Percentiles rank a stretch among this genome's conserved stretches.
phyloP scores from a whole-genome alignment of 495 filamentous ascomycete species.

The Penicillium mononematosum region DNA sequence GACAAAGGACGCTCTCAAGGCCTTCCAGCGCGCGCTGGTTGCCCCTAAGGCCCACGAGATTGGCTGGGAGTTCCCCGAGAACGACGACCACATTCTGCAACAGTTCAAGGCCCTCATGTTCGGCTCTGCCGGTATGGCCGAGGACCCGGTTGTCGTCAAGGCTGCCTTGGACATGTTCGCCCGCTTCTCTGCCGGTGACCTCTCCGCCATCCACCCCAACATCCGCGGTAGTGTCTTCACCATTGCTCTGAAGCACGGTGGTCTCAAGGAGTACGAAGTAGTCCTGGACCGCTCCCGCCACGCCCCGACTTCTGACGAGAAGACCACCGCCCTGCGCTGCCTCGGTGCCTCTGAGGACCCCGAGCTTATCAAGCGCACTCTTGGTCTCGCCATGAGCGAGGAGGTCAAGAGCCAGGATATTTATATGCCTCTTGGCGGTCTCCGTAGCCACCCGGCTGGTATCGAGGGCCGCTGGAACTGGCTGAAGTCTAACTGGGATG shows the following conservation, averaged over 20 bases:
- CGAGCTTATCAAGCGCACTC: conserved; percentile 76
- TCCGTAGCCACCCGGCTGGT: conserved; percentile 75
- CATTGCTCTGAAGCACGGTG: conserved; percentile 60
- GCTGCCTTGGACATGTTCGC: conserved; percentile 66
- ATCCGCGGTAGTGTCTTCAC: conserved; percentile 62
- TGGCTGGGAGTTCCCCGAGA: conserved; percentile 82
- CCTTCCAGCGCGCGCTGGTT: conserved; percentile 75
- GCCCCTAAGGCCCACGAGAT: conserved; percentile 75
- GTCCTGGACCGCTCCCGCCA: conserved; percentile 78
- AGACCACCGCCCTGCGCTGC: conserved; percentile 88
- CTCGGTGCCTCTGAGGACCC: conserved; percentile 77
- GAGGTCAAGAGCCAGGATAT: conserved; percentile 96
- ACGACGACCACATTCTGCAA: conserved; percentile 84
- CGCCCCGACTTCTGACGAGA: conserved; percentile 89
- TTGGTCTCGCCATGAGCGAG: conserved; percentile 69
- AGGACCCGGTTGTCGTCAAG: conserved; percentile 56
- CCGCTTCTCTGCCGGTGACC: conserved; percentile 58
- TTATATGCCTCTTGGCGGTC: conserved; percentile 78
- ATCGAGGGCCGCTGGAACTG: conserved; percentile 79
- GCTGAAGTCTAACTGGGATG: conserved; percentile 85
- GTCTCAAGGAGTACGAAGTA: conserved; percentile 64
- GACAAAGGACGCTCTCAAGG: conserved; percentile 70
- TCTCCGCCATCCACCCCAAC: conserved; percentile 64
- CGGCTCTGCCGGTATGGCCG: conserved; percentile 58
- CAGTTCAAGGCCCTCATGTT: conserved; percentile 74